phyloP scores from a whole-genome alignment of 1,139 yeast species.

The Pichia sp. region DNA sequence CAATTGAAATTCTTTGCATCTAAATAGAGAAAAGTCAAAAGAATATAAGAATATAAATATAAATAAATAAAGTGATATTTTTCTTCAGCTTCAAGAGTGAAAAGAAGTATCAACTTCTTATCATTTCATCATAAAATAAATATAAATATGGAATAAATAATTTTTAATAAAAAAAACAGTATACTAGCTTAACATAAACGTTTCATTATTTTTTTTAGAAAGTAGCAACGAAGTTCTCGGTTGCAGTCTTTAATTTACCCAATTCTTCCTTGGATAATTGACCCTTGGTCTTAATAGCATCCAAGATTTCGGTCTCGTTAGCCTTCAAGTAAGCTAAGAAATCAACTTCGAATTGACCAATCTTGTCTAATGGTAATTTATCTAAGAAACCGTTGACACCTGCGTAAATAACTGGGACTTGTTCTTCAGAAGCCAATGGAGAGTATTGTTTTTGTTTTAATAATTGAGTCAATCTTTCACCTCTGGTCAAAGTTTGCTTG shows the following conservation, averaged over 20 bases:
- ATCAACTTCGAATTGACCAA: conserved; percentile 87
- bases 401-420: conserved; percentile 97
- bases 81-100: conserved; percentile 4
- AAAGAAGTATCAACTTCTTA: conserved; percentile 12
- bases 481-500: conserved; percentile 98
- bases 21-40: conserved; percentile 7
- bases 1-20: conserved; percentile 5
- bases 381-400: conserved; percentile 99
- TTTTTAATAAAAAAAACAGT: conserved; percentile 17
- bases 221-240: conserved; percentile 89
- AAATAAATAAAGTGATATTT: conserved; percentile 11
- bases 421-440: conserved; percentile 98
- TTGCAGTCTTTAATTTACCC: conserved; percentile 82
- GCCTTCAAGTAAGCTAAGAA: conserved; percentile 90
- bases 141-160: conserved; percentile 22
- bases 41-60: conserved; percentile 7
- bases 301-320: conserved; percentile 78
- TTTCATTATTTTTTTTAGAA: conserved; percentile 42
- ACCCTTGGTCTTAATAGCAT: conserved; percentile 84
- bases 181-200: conserved; percentile 18
- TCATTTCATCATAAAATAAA: conserved; percentile 25
- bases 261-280: conserved; percentile 84
- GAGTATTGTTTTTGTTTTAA: conserved; percentile 96
- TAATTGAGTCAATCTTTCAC: conserved; percentile 99
- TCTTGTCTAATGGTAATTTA: conserved; percentile 74